Conservation (phyloP, 352 stramenopile genomes). For the Halophytophthora polymorphica region DNA sequence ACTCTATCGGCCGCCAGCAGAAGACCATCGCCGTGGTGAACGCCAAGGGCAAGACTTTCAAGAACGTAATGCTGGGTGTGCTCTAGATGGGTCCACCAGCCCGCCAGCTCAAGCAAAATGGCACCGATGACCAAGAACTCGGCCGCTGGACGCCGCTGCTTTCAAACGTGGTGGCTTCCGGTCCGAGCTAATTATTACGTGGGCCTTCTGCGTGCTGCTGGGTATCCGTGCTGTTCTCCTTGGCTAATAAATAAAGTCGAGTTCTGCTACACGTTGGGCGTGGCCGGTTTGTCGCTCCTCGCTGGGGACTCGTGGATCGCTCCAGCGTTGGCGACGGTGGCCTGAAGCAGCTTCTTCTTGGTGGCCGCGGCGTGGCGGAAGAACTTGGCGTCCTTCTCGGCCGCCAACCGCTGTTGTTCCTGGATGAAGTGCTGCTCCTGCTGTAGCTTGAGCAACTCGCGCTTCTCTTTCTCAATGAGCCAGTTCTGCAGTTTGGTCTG, state of each 20-base stretch:
- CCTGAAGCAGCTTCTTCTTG: constrained; percentile 59
- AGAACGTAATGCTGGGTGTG: constrained; percentile 54
- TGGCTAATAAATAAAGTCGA: constrained; percentile 25
- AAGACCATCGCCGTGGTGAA: constrained; percentile 69
- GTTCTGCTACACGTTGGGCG: constrained; percentile 26
- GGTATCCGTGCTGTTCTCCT: constrained; percentile 2
- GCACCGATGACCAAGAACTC: too few species aligned
- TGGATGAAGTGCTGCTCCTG: constrained; percentile 76
- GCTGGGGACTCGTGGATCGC: constrained; percentile 1
- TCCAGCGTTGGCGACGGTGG: constrained; percentile 1
- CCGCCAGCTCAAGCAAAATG: too few species aligned
- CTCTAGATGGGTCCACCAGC: constrained; percentile 17
- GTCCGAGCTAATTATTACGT: constrained; percentile 9
- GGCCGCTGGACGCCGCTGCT: too few species aligned
- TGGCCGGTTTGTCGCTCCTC: constrained; percentile 23
- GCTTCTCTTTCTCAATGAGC: constrained; percentile 87
- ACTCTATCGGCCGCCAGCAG: constrained; percentile 66
- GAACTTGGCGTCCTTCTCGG: constrained; percentile 79
- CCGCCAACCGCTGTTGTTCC: constrained; percentile 54
- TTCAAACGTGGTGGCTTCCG: background rate
- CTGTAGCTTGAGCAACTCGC: constrained; percentile 78
- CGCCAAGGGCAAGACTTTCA: constrained; percentile 64
- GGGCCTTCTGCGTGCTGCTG: constrained; percentile 8
- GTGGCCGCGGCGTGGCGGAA: constrained; percentile 64
- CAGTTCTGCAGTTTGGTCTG: constrained; percentile 88